Base-by-base conservation (phyloP, 2,329 filamentous ascomycete genomes). In the Phialemoniopsis sp. region DNA sequence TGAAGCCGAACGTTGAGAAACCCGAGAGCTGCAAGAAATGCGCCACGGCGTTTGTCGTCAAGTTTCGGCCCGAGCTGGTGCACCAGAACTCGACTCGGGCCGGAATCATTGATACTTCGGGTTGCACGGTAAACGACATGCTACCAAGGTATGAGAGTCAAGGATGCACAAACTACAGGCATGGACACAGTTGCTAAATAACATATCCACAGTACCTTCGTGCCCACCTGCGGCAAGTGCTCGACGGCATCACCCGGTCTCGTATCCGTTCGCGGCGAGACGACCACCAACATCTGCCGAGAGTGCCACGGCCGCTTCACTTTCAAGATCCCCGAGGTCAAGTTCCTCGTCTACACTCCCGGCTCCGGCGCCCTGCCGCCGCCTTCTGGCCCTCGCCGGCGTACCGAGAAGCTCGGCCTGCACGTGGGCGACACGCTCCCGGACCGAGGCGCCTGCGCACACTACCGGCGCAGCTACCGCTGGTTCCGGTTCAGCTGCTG, bases 261-360 rank as follows among this genome's bases (percentile, higher is more conserved):
- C 28, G 72, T 82, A 13, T 81, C 85, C 5, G 85, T 91, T 6
- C 74, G 84, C 18, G 87, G 86, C 34, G 86, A 91, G 43, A 78
- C 78, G 14, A 76, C 79, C 16, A 82, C 80, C 53, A 86, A 88
- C 42, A 75, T 88, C 29, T 94, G 88, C 62, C 79, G 87, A 36
- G 77, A 85, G 52, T 94, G 88, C 57, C 87, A 93, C 66, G 71
- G 73, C 38, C 85, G 83, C 57, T 90, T 93, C 75, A 85, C 78
- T 13, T 87, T 93, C 63, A 82, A 81, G 57, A 78, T 93, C 34
- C 84, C 85, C 17, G 81, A 89, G 45, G 76, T 89, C 46, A 87
- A 85, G 56, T 89, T 94, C 61, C 72, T 91, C 26, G 72, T 80
- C 47, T 80, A 90, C 51, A 80, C 81, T 7, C 68, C 72, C 14